Base-by-base conservation (phyloP, 2,329 filamentous ascomycete species). In the Alternaria sp. region DNA sequence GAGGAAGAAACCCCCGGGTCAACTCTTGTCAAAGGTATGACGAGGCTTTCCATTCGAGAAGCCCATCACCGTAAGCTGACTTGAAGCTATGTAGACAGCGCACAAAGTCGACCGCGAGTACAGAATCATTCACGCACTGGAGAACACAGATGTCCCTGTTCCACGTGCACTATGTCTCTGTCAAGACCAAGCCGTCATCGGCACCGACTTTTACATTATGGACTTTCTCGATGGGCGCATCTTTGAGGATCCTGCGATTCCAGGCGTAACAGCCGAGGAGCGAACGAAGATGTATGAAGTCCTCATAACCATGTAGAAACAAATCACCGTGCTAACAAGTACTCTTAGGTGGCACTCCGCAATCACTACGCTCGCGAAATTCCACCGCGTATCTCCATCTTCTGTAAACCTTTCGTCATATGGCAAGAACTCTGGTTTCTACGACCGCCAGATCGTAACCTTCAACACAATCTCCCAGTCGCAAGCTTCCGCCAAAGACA, bases 51-150 rank as follows among this genome's bases (percentile, higher is more conserved):
- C 12, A 18, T 12, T 32, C 3, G 12, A 36, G 14, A 42, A 20
- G 5, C 22, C 9, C 5, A 4, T 24, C 5, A 30, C 16, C 11
- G 8, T 7, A 43, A 39, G 22, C 30, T 59, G 22, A 62, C 46
- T 24, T 34, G 3, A 26, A 26, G 8, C 3, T 30, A 11, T 6
- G n/a, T 51, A 93, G 82, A 94, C 94, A 2, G 95, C 95, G 9
- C 95, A 99, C 83, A 91, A 94, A 78, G 94, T 99, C 73, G 95
- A 99, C 82, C 91, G 95, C 71, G 95, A 99, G 81, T 95, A 95
- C 82, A 89, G 90, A 73, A 91, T 98, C 74, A 91, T 98, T 74
- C 88, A 92, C 76, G 94, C 94, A 3, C 85, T 98, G 32, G 87
- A 88, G 65, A 82, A 81, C 54, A 96, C 92, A 20, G 88, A 92